phyloP scores from a whole-genome alignment of 352 stramenopile genomes.

The Sclerospora graminicola region DNA sequence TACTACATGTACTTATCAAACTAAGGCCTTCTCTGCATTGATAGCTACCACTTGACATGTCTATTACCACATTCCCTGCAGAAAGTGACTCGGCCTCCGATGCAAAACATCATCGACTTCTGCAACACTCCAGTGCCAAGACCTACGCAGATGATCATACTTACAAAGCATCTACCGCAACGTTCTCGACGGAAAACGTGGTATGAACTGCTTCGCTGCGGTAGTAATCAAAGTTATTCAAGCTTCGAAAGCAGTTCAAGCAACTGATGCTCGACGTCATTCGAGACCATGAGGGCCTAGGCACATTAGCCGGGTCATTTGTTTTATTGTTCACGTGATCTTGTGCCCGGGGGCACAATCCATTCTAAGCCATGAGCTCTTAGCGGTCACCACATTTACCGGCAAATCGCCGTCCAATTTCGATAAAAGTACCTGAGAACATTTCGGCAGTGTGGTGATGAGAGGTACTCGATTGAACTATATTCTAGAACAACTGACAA shows the following conservation, averaged over 20 bases:
- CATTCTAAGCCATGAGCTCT: conserved; percentile 25
- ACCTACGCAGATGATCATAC: conserved; percentile 27
- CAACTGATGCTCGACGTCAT: conserved; percentile 16
- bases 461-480: conserved; percentile 7
- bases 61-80: conserved; percentile 10
- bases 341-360: conserved; percentile 32
- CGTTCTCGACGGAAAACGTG: conserved; percentile 27
- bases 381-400: conserved; percentile 18
- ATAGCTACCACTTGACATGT: conserved; percentile 18
- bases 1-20: too few species aligned
- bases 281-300: conserved; percentile 4
- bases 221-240: conserved; percentile 22
- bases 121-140: conserved; percentile 17
- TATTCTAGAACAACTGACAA: conserved; percentile 27
- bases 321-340: conserved; percentile 27
- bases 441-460: conserved; percentile 26
- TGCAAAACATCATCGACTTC: conserved; percentile 28
- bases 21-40: not conserved
- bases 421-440: conserved; percentile 30
- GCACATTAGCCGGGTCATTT: conserved; percentile 13
- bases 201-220: conserved; percentile 19
- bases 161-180: conserved; percentile 27
- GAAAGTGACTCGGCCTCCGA: conserved; percentile 31
- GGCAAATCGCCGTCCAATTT: conserved; percentile 27
- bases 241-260: conserved; percentile 20